Base-by-base conservation (phyloP, 2,329 filamentous ascomycete genomes). In the Phialemoniopsis sp. region DNA sequence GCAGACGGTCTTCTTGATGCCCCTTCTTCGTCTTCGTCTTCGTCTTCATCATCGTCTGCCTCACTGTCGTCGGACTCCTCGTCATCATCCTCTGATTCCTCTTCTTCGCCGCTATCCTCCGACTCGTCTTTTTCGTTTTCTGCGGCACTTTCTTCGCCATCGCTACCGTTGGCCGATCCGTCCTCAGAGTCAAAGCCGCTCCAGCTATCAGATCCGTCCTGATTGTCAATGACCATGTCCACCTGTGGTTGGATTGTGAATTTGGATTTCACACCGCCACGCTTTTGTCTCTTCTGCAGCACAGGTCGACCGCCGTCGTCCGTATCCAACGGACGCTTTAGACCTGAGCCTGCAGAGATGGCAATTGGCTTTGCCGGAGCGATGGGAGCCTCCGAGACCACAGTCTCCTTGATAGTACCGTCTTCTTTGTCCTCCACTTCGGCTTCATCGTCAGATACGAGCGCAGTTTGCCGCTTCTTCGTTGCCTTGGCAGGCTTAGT, bases 251-350 rank as follows among this genome's bases (percentile, higher is more conserved):
- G 6, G 60, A 70, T 46, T 3, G 77, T 68, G 14, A 73, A 51
- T 44, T 76, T 83, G 4, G 72, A 73, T 45, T 74, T 72, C 13
- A 82, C 64, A 5, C 77, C 73, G 58, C 82, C 71, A 61, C 83
- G 74, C 49, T 84, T 85, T 60, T 91, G 89, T 37, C 89, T 77
- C 57, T 89, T 93, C 55, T 86, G 84, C 37, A 97, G 80, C 3
- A 95, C 70, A 0, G 91, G 93, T 40, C 80, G 80, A 7, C 91
- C 89, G 42, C 84, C 80, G 2, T 87, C 81, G 46, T 88, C 89
- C 9, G 89, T 50, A 33, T 95, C 87, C 10, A 98, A 68, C 2
- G 90, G 89, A 32, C 90, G 77, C 60, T 97, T 97, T 43, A 98
- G 63, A 7, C 93, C 93, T 44, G 82, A 84, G 15, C 93, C 93